These are phyloP conservation scores for Aspergillus baeticus DNA, from an alignment of 495 filamentous ascomycete species.

Conservation along the genomic window DNA sequence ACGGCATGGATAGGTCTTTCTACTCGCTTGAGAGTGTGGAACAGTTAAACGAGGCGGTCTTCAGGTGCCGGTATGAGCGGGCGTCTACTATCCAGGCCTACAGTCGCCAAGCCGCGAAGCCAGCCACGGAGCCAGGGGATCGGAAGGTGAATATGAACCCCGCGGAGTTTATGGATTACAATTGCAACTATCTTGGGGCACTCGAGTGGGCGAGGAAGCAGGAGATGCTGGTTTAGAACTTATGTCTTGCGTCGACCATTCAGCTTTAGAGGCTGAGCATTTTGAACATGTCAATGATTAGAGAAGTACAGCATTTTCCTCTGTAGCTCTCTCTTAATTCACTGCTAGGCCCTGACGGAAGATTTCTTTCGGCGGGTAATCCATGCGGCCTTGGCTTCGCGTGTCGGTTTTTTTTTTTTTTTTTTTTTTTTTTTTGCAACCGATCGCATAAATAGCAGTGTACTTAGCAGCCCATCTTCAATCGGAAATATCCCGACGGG, in stretches of 20 bases:
- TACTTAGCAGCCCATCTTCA: not conserved
- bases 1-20: not conserved
- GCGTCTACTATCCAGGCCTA: conserved; percentile 15
- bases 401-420: no score
- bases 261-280: no score
- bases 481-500: not conserved
- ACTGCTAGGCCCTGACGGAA: no score
- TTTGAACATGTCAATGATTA: no score
- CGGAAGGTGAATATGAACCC: conserved; percentile 36
- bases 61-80: conserved; percentile 10
- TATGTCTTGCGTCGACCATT: no score
- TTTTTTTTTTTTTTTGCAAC: no score
- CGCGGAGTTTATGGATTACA: conserved; percentile 44
- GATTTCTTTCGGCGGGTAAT: no score
- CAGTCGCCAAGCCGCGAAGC: conserved; percentile 35
- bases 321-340: no score
- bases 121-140: conserved; percentile 10
- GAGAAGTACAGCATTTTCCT: no score
- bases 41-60: not conserved
- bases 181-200: conserved; percentile 39
- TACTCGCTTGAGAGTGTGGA: not conserved
- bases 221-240: no score
- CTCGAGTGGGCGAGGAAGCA: not conserved
- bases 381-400: no score
- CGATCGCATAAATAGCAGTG: no score